Evolutionary conservation across 768 basidiomycete genomes (phyloP), one percentile per base, ranked within the genome.

Genomic region (Strobilomyces confusus): DNA sequence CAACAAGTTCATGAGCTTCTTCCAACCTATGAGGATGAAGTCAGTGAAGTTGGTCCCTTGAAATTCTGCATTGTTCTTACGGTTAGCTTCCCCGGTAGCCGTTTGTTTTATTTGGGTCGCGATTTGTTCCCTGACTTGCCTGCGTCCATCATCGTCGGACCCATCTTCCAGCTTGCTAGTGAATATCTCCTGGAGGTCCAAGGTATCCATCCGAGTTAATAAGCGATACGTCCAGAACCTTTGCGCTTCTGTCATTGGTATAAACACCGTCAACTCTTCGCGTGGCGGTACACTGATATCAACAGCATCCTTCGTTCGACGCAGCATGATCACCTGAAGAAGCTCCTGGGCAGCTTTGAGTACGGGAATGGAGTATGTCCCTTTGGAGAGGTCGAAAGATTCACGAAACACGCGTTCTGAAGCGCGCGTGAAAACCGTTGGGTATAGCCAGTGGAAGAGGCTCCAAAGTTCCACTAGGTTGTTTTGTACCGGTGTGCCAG

Each of bases 401-500:
- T 77, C 70, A 12, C 73, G 71, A 64, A 85, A 85, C 1, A 74
- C 65, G 3, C 68, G 66, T 50, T 80, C 74, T 0, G 83, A 75
- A 3, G 76, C 58, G 6, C 57, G 43, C 2, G 77, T 81, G 62
- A 85, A 85, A 34, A 83, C 68, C 3, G 56, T 54, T 5, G 83
- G 82, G 58, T 78, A 80, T 17, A 85, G 70, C 77, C 77, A 83
- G 57, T 76, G 78, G 17, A 84, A 66, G 13, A 83, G 66, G 22
- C 74, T 63, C 83, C 80, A 82, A 15, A 84, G 71, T 61, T 85
- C 83, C 19, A 74, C 64, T 12, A 85, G 64, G 56, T 85, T 80
- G 58, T 85, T 85, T 60, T 89, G 87, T 0, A 89, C 76, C 0
- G 87, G 87, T 0, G 87, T 89, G 22, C 87, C 87, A 0, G 84